Conservation (phyloP, 768 basidiomycete species). For the Mycena crocata region DNA sequence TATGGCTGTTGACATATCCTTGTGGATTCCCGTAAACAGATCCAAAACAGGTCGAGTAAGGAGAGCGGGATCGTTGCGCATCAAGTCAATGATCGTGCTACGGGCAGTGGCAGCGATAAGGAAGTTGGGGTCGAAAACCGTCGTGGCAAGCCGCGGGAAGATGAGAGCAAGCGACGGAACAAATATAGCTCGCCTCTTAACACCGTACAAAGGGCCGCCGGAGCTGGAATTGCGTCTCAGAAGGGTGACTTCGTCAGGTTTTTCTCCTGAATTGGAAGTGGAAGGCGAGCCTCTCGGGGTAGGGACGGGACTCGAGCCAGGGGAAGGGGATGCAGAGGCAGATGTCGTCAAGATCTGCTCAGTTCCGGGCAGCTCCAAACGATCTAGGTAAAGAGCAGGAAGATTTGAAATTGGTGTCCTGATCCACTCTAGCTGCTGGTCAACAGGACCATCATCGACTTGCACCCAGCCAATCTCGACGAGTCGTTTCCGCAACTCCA, state of each 20-base stretch:
- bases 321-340: constrained; percentile 33
- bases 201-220: constrained; percentile 54
- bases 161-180: constrained; percentile 68
- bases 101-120: constrained; percentile 68
- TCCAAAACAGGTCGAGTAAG: constrained; percentile 73
- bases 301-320: constrained; percentile 47
- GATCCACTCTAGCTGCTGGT: constrained; percentile 69
- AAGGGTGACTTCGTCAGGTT: constrained; percentile 48
- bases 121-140: constrained; percentile 66
- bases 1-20: constrained; percentile 60
- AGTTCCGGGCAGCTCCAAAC: constrained; percentile 50
- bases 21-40: constrained; percentile 62
- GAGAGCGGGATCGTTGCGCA: constrained; percentile 82
- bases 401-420: constrained; percentile 75
- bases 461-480: constrained; percentile 83
- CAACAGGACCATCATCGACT: constrained; percentile 63
- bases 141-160: constrained; percentile 63
- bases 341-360: constrained; percentile 34
- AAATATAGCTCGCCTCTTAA: constrained; percentile 75
- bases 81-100: constrained; percentile 67
- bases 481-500: constrained; percentile 72
- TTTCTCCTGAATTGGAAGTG: constrained; percentile 34
- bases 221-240: constrained; percentile 69
- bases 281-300: constrained; percentile 44
- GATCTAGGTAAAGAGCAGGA: constrained; percentile 67